Base-by-base conservation (phyloP, 768 basidiomycete species). In the Phylloporus sp. region DNA sequence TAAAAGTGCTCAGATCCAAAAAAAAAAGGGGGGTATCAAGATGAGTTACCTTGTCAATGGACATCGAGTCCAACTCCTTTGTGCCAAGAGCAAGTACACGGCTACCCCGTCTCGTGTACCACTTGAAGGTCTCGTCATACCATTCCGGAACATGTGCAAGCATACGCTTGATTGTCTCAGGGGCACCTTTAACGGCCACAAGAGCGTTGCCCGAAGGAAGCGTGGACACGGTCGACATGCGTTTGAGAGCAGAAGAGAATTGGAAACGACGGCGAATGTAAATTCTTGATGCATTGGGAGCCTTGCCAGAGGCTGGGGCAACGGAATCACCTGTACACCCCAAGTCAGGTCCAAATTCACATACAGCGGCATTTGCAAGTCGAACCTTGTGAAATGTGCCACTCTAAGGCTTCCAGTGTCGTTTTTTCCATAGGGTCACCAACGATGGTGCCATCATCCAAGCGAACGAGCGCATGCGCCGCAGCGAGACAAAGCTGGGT, bases 341-440 rank as follows among this genome's bases (percentile, higher is more conserved):
- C 9, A 4, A 26, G 15, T 62, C 39, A 55, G 45, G 38, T 44
- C 12, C 10, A n/a, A n/a, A 43, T 27, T 5, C 45, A 27, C 13
- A 2, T n/a, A 1, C 5, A 11, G 39, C 11, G 13, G 26, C 16
- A 26, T 16, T 12, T 11, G 39, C n/a, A 27, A 31, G 18, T 52
- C 73, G 44, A 46, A 81, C 89, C 88, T 71, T 83, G 82, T 10
- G 68, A 73, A 35, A 98, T 68, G 52, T 82, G 84, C 95, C 97
- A 98, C 43, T 91, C 85, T 26, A 99, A 77, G 3, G 92, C 86
- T 54, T 91, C 89, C 7, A 98, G 75, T 0, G 97, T 95, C 0
- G 91, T 95, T 73, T 95, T 94, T 71, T 99, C 97, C 97, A 99
- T 99, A 0, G 97, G 97, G 66, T 99, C 97, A 4, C 97, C 97